Evolutionary conservation across 2,329 filamentous ascomycete genomes (phyloP), one percentile per base, ranked within the genome.

Genomic region (Bretziella fagacearum): DNA sequence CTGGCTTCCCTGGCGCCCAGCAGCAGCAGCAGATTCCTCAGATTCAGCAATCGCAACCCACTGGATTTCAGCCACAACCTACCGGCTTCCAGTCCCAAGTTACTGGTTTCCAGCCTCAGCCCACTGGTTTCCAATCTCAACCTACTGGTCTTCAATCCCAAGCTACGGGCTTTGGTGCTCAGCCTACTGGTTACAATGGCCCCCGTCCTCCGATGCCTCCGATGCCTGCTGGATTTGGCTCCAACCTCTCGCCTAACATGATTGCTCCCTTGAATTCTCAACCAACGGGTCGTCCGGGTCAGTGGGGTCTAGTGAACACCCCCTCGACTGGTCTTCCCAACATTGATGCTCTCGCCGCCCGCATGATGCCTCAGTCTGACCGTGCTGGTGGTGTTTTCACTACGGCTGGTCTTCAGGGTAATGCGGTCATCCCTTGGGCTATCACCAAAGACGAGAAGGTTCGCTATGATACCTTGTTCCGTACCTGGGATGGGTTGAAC

Each of bases 371-470:
- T 18, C 89, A 98, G 59, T 77, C 84, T 55, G 91, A 91, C 37
- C 81, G 91, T 29, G 91, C 96, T 62, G 73, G 78, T 52, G 82
- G 81, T 22, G 72, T 68, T 15, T 96, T 83, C 56, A 93, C 84
- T 6, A 89, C 87, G 1, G 77, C 81, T 50, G 89, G 89, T 4
- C 71, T 98, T 7, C 79, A 85, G 53, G 91, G 91, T 45, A 96
- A 93, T 63, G 91, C 91, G 1, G 89, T 85, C 6, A 89, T 98
- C 57, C 91, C 91, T 0, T 98, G 91, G 91, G 87, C 91, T 13
- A 91, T 98, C 51, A 98, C 91, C 3, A 98, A 98, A 62, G 87
- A 95, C 53, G 91, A 98, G 63, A 98, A 98, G 70, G 89, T 83
- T 52, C 81, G 93, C 53, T 98, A 98, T 55, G 91, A 98, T 62